A percentile compares a stretch with the other conserved stretches of the same genome.
phyloP scores from a whole-genome alignment of 176 grass and related monocot genomes.

The Carex cristatella region DNA sequence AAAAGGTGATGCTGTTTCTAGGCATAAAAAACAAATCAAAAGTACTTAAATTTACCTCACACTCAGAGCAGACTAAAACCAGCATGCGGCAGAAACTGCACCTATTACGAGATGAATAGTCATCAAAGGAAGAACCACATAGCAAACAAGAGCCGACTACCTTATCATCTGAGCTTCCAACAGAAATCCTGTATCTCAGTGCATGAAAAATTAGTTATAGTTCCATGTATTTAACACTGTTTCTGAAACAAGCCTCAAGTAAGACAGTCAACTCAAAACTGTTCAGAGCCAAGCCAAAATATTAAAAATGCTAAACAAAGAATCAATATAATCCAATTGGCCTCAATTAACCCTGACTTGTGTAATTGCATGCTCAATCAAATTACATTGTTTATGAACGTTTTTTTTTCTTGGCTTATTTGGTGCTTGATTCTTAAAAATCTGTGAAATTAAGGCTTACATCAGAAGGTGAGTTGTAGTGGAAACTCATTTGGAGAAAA shows the following conservation, averaged over 20 bases:
- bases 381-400: not conserved
- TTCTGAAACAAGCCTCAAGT: not conserved
- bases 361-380: not conserved
- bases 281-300: not conserved
- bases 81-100: constrained; percentile 83
- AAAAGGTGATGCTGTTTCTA: not conserved
- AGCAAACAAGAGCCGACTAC: constrained; percentile 67
- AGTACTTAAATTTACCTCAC: not conserved
- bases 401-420: not conserved
- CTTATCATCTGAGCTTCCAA: constrained; percentile 53
- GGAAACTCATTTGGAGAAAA: not conserved
- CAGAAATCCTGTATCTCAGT: constrained; percentile 51
- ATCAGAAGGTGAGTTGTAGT: not conserved
- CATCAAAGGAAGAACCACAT: constrained; percentile 67
- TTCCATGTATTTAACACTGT: not conserved
- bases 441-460: not conserved
- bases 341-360: not conserved
- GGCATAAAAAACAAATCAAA: constrained; percentile 6
- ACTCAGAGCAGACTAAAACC: constrained; percentile 50
- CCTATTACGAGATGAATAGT: constrained; percentile 65
- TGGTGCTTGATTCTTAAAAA: not conserved
- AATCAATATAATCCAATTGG: not conserved
- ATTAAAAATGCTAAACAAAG: not conserved
- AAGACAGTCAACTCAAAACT: not conserved
- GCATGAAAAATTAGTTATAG: constrained; percentile 11